phyloP scores from a whole-genome alignment of 176 grass and related monocot genomes.

The Bonia amplexicaulis region DNA sequence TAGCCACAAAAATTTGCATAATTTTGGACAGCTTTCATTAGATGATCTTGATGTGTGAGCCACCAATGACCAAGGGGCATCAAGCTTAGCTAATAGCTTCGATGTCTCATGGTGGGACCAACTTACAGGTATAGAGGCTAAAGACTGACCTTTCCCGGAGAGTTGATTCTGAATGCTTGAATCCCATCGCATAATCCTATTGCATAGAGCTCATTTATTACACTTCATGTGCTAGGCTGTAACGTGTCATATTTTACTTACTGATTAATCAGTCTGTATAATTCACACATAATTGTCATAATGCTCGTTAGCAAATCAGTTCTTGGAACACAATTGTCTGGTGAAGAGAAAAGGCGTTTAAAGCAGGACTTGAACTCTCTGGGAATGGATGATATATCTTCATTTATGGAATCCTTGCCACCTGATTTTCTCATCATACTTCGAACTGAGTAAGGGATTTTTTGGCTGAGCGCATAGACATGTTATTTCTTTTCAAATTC shows the following conservation, averaged over 20 bases:
- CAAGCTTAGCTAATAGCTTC: not conserved
- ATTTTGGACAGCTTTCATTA: not conserved
- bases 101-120: not conserved
- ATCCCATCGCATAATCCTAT: not conserved
- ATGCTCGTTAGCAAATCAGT: slow-evolving; percentile 65
- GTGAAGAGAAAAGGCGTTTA: slow-evolving; percentile 68
- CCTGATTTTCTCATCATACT: slow-evolving; percentile 72
- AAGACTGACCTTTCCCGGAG: not conserved
- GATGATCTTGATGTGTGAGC: slow-evolving; percentile 1
- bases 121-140: not conserved
- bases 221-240: not conserved
- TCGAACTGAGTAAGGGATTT: slow-evolving; percentile 67
- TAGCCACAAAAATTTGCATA: not conserved
- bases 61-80: not conserved
- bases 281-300: not conserved
- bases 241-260: not conserved
- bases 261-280: not conserved
- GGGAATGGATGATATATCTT: slow-evolving; percentile 81
- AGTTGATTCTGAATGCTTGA: not conserved
- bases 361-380: slow-evolving; percentile 64
- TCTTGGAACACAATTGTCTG: slow-evolving; percentile 68
- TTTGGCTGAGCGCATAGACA: not conserved
- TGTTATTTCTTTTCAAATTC: slow-evolving; percentile 4
- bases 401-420: slow-evolving; percentile 90
- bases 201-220: not conserved